Percentiles rank a stretch among this genome's conserved stretches.
Evolutionary conservation across 139 green algal genomes (phyloP).

Genomic region (Chlamydomonas sp.): DNA sequence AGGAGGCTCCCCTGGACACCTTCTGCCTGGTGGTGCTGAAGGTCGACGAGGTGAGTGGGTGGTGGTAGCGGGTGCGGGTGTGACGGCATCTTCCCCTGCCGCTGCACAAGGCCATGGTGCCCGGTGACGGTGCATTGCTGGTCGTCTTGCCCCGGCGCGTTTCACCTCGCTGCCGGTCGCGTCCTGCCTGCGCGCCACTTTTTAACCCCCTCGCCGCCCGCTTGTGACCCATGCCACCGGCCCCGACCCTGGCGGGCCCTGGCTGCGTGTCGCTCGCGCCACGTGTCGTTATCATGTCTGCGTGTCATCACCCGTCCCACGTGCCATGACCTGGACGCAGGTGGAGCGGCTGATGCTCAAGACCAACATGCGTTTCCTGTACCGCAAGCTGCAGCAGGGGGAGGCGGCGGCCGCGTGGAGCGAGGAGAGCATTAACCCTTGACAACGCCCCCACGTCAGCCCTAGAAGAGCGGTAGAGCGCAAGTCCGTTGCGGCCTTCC

Average conservation of each 20-base stretch:
- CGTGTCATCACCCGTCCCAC: neutral
- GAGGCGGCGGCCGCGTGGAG: neutral
- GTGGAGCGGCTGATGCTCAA: constrained; percentile 42
- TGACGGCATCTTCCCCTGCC: neutral
- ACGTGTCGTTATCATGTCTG: neutral
- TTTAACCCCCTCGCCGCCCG: too few relatives aligned
- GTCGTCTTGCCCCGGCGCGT: too few relatives aligned
- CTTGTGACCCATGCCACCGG: too few relatives aligned
- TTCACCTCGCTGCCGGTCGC: too few relatives aligned
- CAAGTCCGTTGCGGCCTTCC: too few relatives aligned
- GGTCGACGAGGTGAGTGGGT: constrained; percentile 41
- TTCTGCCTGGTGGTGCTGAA: constrained; percentile 55
- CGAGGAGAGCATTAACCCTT: constrained; percentile 31
- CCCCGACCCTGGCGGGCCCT: neutral
- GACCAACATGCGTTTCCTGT: constrained; percentile 35
- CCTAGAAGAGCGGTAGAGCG: too few relatives aligned
- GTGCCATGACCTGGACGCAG: constrained; percentile 8
- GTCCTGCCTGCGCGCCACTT: too few relatives aligned
- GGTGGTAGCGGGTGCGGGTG: neutral
- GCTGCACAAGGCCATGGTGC: neutral
- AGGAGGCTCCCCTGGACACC: constrained; percentile 22
- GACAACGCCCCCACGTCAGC: neutral
- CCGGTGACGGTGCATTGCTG: neutral
- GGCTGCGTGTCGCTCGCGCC: neutral
- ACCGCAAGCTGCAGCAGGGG: neutral